Evolutionary conservation across 805 yeast species (phyloP).

Genomic region (Maudiozyma turicensis): DNA sequence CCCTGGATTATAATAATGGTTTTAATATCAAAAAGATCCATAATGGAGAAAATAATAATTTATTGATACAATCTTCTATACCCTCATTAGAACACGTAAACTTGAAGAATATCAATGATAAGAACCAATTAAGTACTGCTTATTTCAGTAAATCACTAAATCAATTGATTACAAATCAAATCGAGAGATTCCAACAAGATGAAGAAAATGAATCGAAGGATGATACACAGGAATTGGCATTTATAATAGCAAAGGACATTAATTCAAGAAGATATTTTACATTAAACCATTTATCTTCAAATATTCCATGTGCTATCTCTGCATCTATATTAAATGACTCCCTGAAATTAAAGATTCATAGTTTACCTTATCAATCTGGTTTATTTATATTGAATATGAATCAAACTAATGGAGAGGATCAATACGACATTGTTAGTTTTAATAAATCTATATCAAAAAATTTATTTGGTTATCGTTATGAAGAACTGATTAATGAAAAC

Average conservation of each 20-base stretch:
- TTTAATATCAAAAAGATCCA: conserved; percentile 17
- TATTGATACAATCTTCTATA: conserved; percentile 3
- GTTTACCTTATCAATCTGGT: conserved; percentile 81
- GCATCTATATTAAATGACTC: conserved; percentile 44
- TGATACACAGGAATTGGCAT: conserved; percentile 25
- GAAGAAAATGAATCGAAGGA: conserved; percentile 4
- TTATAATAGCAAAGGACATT: conserved; percentile 34
- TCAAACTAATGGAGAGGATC: not conserved
- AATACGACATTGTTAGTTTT: conserved; percentile 51
- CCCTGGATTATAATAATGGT: conserved; percentile 27
- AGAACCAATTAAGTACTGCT: not conserved
- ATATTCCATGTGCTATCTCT: conserved; percentile 67
- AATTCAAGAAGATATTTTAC: conserved; percentile 59
- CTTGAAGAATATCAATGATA: conserved; percentile 6
- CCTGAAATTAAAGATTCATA: conserved; percentile 55
- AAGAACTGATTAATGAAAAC: conserved; percentile 34
- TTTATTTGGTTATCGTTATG: conserved; percentile 56
- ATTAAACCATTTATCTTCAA: conserved; percentile 34
- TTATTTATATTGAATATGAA: conserved; percentile 44
- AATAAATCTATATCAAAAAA: conserved; percentile 71
- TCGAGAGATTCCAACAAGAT: not conserved
- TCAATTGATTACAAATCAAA: conserved; percentile 15
- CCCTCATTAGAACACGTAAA: not conserved
- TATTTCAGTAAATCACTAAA: conserved; percentile 19
- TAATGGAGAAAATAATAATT: not conserved